phyloP scores from a whole-genome alignment of 2,329 filamentous ascomycete genomes.

The Ceratocystis variospora region DNA sequence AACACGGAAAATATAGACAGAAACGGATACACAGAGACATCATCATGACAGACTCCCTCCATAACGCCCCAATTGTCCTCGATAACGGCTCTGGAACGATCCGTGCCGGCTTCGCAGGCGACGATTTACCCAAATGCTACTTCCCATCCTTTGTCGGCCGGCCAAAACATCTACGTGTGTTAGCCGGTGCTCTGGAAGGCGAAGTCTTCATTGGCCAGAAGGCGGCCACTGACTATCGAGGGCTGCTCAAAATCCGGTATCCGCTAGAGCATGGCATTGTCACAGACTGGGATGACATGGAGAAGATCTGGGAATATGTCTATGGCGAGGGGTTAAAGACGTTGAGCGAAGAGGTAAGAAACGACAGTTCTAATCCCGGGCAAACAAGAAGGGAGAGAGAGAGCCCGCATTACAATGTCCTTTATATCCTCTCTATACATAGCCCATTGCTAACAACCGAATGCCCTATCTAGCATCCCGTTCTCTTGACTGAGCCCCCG shows the following conservation, averaged over 20 bases:
- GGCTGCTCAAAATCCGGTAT: conserved; percentile 88
- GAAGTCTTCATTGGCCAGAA: conserved; percentile 94
- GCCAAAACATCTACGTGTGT: conserved; percentile 85
- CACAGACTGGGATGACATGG: conserved; percentile 99
- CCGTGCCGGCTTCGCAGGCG: conserved; percentile 88
- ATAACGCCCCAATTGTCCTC: conserved; percentile 96
- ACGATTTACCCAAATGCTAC: conserved; percentile 89
- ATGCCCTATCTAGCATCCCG: conserved; percentile 58
- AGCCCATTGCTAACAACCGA: conserved; percentile 16
- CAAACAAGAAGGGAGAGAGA: not conserved
- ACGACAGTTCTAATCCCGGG: not conserved
- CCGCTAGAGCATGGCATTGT: conserved; percentile 96
- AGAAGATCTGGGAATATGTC: conserved; percentile 97
- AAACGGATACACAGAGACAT: conserved; percentile 18
- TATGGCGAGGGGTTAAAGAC: conserved; percentile 95
- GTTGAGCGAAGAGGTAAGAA: conserved; percentile 77
- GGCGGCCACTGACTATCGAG: conserved; percentile 74
- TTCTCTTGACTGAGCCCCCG: conserved; percentile 88
- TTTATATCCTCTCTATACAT: not conserved
- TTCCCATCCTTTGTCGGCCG: conserved; percentile 95
- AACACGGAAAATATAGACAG: not conserved
- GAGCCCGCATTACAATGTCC: not conserved
- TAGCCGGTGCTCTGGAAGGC: conserved; percentile 91
- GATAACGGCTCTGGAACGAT: conserved; percentile 99
- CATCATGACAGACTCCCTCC: conserved; percentile 54